Evolutionary conservation across 495 filamentous ascomycete species (phyloP).

Genomic region (Rhypophila decipiens): DNA sequence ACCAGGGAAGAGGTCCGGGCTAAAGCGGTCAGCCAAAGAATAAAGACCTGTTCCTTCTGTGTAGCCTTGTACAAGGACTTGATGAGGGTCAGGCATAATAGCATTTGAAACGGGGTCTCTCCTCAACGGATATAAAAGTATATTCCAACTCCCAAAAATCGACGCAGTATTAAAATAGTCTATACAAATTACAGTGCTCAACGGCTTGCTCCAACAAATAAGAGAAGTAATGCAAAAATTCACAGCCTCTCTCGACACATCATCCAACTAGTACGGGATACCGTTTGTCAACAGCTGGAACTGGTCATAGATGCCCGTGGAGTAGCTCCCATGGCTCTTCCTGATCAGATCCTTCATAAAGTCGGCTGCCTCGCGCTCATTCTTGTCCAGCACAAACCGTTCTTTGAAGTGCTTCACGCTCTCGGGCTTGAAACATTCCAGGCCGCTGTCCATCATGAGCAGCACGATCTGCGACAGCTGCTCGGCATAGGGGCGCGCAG

Average conservation of each 20-base stretch:
- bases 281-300: conserved; percentile 97
- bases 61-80: no score
- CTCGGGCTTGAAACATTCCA: conserved; percentile 98
- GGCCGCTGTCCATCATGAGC: conserved; percentile 90
- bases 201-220: no score
- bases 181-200: no score
- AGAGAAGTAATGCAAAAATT: background rate
- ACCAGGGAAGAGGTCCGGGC: no score
- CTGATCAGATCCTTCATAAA: conserved; percentile 83
- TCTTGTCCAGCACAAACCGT: conserved; percentile 89
- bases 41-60: no score
- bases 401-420: conserved; percentile 89
- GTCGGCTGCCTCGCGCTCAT: conserved; percentile 88
- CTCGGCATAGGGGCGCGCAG: conserved; percentile 75
- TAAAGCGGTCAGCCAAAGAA: no score
- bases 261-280: conserved; percentile 64
- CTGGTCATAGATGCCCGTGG: conserved; percentile 90
- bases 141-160: no score
- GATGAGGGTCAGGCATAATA: no score
- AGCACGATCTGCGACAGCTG: conserved; percentile 84
- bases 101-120: no score
- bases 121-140: no score
- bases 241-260: background rate
- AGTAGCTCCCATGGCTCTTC: conserved; percentile 81
- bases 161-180: no score